Evolutionary conservation across 108 stramenopile genomes (phyloP), one percentile per base, ranked within the genome.

Genomic region (Discostella stelligeroides): DNA sequence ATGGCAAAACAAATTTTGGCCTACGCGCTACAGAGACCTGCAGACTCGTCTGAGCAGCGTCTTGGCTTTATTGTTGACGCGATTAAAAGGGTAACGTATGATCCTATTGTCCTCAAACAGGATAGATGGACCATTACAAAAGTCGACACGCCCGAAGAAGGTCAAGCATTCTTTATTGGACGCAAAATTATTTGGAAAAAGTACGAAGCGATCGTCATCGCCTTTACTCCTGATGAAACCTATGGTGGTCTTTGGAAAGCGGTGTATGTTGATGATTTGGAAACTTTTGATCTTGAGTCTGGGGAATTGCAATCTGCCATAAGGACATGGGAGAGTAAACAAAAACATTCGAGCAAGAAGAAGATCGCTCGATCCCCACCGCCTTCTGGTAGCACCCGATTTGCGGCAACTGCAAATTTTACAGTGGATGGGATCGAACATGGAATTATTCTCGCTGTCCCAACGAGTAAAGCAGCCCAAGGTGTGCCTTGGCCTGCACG

Each of bases 201-300:
- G 27, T 75, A 85, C 40, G 86, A 89, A 50, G 94, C 86, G 39
- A 65, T 95, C 15, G 84, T 95, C 24, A 86, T 92, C 69, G 94
- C 91, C 3, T 95, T 84, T 63, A 83, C 88, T 20, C 83, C 72
- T 27, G 94, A 95, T 48, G 76, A 86, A 34, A 87, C 88, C 23
- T 82, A 86, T 60, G 89, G 91, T 27, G 89, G 89, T 70, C 81
- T 95, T 10, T 95, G 91, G 91, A 92, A 91, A 67, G 90, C 87
- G 10, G 78, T 90, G 64, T 92, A 83, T 81, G 37, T 88, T 13
- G 87, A 91, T 30, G 90, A 89, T 54, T 55, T 84, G 9, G 84
- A 86, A 7, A 91, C 90, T 4, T 95, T 91, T 70, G 94, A 95
- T 58, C 38, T 95, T 25, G 94, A 95, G 64, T 79, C 81, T 13